These are phyloP conservation scores for Endogone sp. DNA, from an alignment of 192 early-diverging fungal species.

Conservation along the genomic window DNA sequence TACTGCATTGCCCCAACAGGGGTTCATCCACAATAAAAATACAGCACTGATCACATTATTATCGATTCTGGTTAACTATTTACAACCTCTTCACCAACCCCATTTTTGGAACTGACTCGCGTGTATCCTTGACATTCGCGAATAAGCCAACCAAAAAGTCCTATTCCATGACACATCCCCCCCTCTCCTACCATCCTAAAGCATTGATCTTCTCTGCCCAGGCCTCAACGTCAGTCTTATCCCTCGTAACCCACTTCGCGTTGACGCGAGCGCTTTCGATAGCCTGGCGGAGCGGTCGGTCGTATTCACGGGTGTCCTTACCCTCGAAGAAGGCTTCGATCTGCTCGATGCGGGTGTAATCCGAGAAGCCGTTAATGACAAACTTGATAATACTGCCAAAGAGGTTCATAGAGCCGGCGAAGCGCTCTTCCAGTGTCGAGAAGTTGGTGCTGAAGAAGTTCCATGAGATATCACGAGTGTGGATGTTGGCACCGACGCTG, in stretches of 20 bases:
- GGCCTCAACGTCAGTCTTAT: constrained; percentile 53
- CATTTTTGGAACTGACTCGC: no score
- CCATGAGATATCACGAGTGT: constrained; percentile 59
- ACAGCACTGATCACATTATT: no score
- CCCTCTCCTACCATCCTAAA: background rate
- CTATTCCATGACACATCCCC: no score
- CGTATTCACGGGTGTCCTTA: constrained; percentile 59
- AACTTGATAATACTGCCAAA: constrained; percentile 42
- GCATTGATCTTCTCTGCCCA: constrained; percentile 17
- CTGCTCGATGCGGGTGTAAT: constrained; percentile 57
- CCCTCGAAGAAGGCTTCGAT: constrained; percentile 59
- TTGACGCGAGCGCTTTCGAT: constrained; percentile 65
- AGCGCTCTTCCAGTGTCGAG: constrained; percentile 50
- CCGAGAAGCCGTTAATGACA: constrained; percentile 38
- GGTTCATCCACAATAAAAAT: no score
- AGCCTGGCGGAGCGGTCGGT: constrained; percentile 66
- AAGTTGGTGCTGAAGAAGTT: constrained; percentile 62
- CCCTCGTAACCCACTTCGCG: constrained; percentile 49
- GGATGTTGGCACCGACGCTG: constrained; percentile 49
- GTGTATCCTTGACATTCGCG: no score
- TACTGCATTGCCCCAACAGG: no score
- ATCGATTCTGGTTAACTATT: no score
- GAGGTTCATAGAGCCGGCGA: constrained; percentile 41
- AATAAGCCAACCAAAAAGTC: no score
- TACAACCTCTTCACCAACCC: no score